Percentiles rank a stretch among this genome's conserved stretches.
phyloP scores from a whole-genome alignment of 1,284 basidiomycete genomes.

The Ceratobasidium theobromae region DNA sequence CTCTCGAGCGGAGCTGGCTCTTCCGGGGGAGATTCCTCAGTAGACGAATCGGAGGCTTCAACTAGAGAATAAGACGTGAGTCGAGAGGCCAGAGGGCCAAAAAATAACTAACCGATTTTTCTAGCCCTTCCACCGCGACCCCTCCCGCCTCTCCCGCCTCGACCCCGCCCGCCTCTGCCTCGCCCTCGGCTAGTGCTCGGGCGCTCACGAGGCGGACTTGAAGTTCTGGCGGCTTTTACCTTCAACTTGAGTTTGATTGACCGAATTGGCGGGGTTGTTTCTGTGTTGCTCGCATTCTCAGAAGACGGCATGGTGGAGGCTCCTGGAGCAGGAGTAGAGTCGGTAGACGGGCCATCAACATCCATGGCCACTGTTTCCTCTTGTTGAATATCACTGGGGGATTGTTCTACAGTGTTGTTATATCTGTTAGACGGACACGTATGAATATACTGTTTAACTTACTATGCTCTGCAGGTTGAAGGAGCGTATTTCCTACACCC shows the following conservation, averaged over 20 bases:
- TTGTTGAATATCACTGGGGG: too few relatives aligned
- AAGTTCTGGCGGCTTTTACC: background rate
- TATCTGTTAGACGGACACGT: background rate
- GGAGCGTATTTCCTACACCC: background rate
- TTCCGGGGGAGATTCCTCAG: constrained; percentile 15
- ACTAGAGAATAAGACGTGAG: background rate
- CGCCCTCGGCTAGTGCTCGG: constrained; percentile 4
- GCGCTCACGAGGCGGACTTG: background rate
- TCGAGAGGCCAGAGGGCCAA: background rate
- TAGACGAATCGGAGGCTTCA: background rate
- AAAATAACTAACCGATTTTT: constrained; percentile 5
- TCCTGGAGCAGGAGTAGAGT: constrained; percentile 14
- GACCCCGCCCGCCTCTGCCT: background rate
- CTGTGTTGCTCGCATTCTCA: constrained; percentile 4
- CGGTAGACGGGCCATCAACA: constrained; percentile 7
- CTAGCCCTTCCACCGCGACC: background rate
- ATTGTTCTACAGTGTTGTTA: too few relatives aligned
- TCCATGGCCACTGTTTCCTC: constrained; percentile 8
- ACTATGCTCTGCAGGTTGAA: background rate
- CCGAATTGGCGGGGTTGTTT: constrained; percentile 5
- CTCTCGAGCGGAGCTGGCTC: constrained; percentile 6
- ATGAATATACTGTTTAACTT: background rate
- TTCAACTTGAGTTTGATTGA: constrained; percentile 20
- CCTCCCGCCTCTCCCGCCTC: background rate
- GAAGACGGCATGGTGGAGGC: background rate